Base-by-base conservation (phyloP, 2,329 filamentous ascomycete species). In the Phyllosticta paracitricarpa region DNA sequence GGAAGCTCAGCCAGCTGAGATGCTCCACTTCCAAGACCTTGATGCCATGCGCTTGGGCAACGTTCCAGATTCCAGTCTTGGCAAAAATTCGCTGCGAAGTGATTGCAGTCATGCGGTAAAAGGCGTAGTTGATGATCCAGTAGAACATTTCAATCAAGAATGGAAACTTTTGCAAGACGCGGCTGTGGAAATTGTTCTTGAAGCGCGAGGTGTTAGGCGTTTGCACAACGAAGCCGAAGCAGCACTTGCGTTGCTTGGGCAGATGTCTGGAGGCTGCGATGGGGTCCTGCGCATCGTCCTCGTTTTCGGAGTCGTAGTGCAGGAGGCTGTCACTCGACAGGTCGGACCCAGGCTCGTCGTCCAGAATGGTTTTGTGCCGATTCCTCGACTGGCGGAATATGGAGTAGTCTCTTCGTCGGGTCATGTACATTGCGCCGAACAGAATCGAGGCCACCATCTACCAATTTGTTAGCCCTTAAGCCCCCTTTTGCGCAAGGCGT, bases 131-230 rank as follows among this genome's bases (percentile, higher is more conserved):
- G 66, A 88, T 78, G 53, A 81, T 78, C 86, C 86, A 89, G 75
- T 89, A 89, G 71, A 88, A 88, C 84, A 89, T 88, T 71, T 89
- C 86, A 56, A 89, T 79, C 60, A 89, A 71, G 68, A 89, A 89
- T 4, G 86, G 86, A 65, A 84, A 87, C 68, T 85, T 85, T 69
- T 86, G 82, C 62, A 88, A 76, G 61, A 88, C 78, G 26, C 84
- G 78, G 63, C 82, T 86, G 70, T 87, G 85, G 56, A 81, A 70
- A 68, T 86, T 73, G 63, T 81, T 77, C 51, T 79, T 77, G 71
- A 86, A 88, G n/a, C 82, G 79, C 2, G 81, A 81, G 2, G 83
- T 82, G 66, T 85, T 85, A 10, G 83, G 84, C 5, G 79, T 85
- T 9, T 73, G 68, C 62, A 83, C 68, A 19, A 77, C 70, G 53